A percentile compares a stretch with the other conserved stretches of the same genome.
Evolutionary conservation across 1,284 basidiomycete species (phyloP).

Genomic region (Porodaedalea pini): DNA sequence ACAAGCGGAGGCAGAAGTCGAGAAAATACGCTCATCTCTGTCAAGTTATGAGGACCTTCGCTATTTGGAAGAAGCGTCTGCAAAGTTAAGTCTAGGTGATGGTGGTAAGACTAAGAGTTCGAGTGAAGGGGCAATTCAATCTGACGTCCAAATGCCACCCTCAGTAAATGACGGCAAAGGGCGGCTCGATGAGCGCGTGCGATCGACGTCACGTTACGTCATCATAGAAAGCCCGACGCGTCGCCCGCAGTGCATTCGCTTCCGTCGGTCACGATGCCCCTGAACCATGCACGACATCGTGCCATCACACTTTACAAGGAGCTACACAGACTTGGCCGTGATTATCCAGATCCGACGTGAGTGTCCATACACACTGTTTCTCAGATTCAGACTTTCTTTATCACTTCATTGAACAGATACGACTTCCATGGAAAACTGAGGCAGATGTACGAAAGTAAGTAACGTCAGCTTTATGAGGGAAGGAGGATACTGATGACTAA

Average conservation of each 20-base stretch:
- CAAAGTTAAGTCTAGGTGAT: neutral
- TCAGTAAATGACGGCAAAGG: neutral
- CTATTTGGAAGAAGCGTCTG: neutral
- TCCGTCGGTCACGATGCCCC: conserved; percentile 31
- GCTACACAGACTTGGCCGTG: conserved; percentile 69
- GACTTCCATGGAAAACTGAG: conserved; percentile 71
- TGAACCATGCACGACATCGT: conserved; percentile 44
- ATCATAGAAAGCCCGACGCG: neutral
- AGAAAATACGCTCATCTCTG: conserved; percentile 37
- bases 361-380: conserved; percentile 29
- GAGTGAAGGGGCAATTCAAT: no score
- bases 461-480: neutral
- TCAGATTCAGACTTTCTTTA: conserved; percentile 20
- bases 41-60: neutral
- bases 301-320: conserved; percentile 75
- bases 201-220: conserved; percentile 1
- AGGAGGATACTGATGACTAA: neutral
- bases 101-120: neutral
- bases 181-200: neutral
- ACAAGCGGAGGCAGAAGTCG: conserved; percentile 35
- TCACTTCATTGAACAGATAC: conserved; percentile 45
- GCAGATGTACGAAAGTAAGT: conserved; percentile 66
- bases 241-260: neutral
- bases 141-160: no score
- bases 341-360: conserved; percentile 74